Conservation (phyloP, 305 asterid species). For the Fraxinus floribunda region DNA sequence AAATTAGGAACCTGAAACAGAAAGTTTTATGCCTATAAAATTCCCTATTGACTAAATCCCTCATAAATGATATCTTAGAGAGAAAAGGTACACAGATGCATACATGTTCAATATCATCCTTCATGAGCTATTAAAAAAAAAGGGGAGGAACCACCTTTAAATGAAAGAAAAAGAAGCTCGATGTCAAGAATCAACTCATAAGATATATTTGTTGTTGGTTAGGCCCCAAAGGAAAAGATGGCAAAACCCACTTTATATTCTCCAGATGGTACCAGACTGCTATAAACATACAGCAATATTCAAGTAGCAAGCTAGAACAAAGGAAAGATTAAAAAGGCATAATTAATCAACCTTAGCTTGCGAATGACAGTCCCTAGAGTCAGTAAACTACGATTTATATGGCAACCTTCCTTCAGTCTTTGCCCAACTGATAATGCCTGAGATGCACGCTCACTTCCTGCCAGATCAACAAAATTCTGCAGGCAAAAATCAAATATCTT, state of each 20-base stretch:
- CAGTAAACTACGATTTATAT: slow-evolving; percentile 94
- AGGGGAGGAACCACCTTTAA: slow-evolving; percentile 1
- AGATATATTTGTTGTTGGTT: not conserved
- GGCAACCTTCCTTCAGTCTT: slow-evolving; percentile 98
- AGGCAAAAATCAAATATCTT: slow-evolving; percentile 27
- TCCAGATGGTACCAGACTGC: not conserved
- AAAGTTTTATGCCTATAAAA: not conserved
- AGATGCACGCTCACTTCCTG: slow-evolving; percentile 98
- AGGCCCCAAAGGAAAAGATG: not conserved
- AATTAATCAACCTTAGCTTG: slow-evolving; percentile 70
- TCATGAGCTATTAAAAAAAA: not conserved
- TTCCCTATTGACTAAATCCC: slow-evolving; percentile 13
- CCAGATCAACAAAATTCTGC: slow-evolving; percentile 98
- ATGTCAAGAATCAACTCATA: slow-evolving; percentile 1
- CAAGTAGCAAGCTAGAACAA: slow-evolving; percentile 4
- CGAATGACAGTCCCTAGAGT: slow-evolving; percentile 94
- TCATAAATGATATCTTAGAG: slow-evolving; percentile 10
- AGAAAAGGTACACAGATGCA: slow-evolving; percentile 1
- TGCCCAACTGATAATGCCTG: slow-evolving; percentile 92
- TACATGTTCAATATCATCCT: not conserved
- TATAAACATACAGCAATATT: slow-evolving; percentile 1
- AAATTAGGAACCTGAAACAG: slow-evolving; percentile 10
- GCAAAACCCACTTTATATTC: not conserved
- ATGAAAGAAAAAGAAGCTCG: slow-evolving; percentile 20
- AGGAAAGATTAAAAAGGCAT: slow-evolving; percentile 12